Evolutionary conservation across 164 flowering plant genomes (phyloP).

Genomic region (Aristolochia fimbriata): DNA sequence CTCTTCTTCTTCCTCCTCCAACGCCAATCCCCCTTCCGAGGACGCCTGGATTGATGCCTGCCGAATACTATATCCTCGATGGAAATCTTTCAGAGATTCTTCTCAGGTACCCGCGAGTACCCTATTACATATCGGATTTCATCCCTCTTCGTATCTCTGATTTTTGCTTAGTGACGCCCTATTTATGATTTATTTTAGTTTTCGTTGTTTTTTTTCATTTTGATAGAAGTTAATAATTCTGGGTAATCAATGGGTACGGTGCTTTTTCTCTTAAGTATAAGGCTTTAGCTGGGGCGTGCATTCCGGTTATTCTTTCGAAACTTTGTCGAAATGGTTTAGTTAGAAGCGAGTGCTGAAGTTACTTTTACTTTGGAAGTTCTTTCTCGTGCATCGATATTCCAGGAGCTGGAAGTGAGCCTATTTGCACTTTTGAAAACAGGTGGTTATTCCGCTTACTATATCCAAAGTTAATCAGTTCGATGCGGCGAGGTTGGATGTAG

Average conservation of each 20-base stretch:
- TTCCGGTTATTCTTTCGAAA: too few relatives aligned
- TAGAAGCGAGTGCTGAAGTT: too few relatives aligned
- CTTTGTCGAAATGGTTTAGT: too few relatives aligned
- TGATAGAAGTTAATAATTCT: too few relatives aligned
- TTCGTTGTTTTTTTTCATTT: background rate
- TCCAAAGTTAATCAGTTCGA: conserved; percentile 96
- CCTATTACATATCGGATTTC: background rate
- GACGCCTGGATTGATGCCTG: conserved; percentile 55
- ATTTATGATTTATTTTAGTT: background rate
- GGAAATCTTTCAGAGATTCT: conserved; percentile 39
- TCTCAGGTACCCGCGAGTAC: conserved; percentile 28
- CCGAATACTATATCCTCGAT: conserved; percentile 43
- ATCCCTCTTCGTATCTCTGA: background rate
- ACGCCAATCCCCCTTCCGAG: conserved; percentile 26
- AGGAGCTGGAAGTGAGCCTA: too few relatives aligned
- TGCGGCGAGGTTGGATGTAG: conserved; percentile 88
- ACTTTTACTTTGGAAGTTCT: too few relatives aligned
- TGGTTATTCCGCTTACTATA: conserved; percentile 49
- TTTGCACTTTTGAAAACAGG: conserved; percentile 16
- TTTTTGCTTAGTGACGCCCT: background rate
- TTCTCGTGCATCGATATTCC: too few relatives aligned
- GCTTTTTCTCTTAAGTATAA: too few relatives aligned
- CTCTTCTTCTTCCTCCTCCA: conserved; percentile 7
- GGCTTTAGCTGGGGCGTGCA: too few relatives aligned
- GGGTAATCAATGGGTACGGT: too few relatives aligned